phyloP scores from a whole-genome alignment of 352 stramenopile genomes.

The Pythium dissimile region DNA sequence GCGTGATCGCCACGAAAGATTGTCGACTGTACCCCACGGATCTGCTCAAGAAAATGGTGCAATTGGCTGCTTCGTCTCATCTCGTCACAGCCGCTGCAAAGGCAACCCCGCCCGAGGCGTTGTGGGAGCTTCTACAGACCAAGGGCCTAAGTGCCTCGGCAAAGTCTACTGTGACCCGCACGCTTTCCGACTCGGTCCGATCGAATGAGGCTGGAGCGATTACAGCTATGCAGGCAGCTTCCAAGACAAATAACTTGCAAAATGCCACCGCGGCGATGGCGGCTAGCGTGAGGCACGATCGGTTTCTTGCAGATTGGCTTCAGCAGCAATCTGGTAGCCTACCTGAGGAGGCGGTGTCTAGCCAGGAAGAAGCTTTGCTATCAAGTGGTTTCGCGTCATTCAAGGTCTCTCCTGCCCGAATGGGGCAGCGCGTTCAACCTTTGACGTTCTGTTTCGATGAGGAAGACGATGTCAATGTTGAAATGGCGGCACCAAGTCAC shows the following conservation, averaged over 20 bases:
- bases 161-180: background rate
- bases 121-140: slow-evolving; percentile 57
- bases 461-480: slow-evolving; percentile 4
- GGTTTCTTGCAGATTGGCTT: slow-evolving; percentile 7
- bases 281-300: background rate
- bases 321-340: background rate
- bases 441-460: slow-evolving; percentile 8
- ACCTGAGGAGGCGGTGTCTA: background rate
- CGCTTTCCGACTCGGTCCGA: slow-evolving; percentile 28
- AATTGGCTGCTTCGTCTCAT: slow-evolving; percentile 33
- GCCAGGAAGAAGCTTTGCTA: slow-evolving; percentile 11
- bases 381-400: slow-evolving; percentile 14
- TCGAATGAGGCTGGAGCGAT: slow-evolving; percentile 43
- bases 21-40: slow-evolving; percentile 58
- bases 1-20: slow-evolving; percentile 77
- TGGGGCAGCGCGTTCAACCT: background rate
- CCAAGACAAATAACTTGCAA: background rate
- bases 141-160: slow-evolving; percentile 46
- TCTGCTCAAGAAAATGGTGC: slow-evolving; percentile 61
- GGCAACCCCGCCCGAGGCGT: slow-evolving; percentile 47
- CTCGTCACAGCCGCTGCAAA: slow-evolving; percentile 49
- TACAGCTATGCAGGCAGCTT: slow-evolving; percentile 4
- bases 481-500: too few species aligned
- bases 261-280: slow-evolving; percentile 1
- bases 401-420: background rate